Conservation (phyloP, 768 basidiomycete species). For the Boletus sp. region DNA sequence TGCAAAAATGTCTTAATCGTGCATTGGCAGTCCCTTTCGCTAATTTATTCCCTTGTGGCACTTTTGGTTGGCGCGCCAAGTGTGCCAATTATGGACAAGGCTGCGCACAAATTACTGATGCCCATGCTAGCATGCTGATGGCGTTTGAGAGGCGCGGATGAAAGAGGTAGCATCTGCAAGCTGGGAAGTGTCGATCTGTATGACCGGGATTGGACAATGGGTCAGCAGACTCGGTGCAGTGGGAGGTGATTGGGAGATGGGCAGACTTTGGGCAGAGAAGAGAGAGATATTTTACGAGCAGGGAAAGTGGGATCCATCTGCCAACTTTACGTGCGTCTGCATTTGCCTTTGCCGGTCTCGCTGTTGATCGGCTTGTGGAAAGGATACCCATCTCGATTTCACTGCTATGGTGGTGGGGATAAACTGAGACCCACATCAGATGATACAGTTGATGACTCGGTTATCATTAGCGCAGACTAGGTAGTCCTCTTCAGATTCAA, state of each 20-base stretch:
- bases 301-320: conserved; percentile 72
- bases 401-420: conserved; percentile 97
- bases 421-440: too few species aligned
- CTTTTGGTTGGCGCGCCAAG: too few species aligned
- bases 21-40: too few species aligned
- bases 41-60: too few species aligned
- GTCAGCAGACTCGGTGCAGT: neutral
- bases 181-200: conserved; percentile 73
- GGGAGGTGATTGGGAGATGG: conserved; percentile 79
- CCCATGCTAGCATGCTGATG: conserved; percentile 77
- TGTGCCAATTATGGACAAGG: too few species aligned
- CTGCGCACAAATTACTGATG: too few species aligned
- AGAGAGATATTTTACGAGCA: conserved; percentile 90
- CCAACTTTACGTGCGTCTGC: conserved; percentile 71
- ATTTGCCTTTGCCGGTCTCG: neutral
- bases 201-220: conserved; percentile 33
- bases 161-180: conserved; percentile 75
- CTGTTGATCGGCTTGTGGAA: conserved; percentile 31
- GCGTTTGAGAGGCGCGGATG: conserved; percentile 90
- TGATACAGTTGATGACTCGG: too few species aligned
- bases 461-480: too few species aligned
- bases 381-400: conserved; percentile 71
- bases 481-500: too few species aligned
- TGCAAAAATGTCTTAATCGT: too few species aligned
- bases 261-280: conserved; percentile 94